Base-by-base conservation (phyloP, 345 rosid species). In the Eucalyptus viminalis region DNA sequence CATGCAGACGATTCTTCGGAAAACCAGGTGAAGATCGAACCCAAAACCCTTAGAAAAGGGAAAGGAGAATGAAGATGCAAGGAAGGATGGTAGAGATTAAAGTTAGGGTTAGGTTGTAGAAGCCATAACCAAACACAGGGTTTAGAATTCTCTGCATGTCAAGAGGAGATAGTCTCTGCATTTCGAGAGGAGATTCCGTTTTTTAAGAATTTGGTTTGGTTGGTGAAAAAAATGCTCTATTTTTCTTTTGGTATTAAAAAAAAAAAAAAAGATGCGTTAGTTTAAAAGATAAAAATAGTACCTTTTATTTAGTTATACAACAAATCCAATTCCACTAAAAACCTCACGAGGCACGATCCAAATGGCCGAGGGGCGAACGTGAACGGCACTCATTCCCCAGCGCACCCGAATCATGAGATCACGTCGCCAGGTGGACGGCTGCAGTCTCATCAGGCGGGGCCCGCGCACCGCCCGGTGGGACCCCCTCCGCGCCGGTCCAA, bases 331-430 rank as follows among this genome's bases (percentile, higher is more conserved):
- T 72, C 45, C 81, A 10, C 81, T 3, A 9, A 10, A 58, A 62
- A 37, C 6, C 45, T 43, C 25, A 37, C 45, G 83, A 72, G 27
- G 14, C 45, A 72, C 11, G 83, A 37, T 69, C 83, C 83, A 19
- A 72, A 19, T 10, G 45, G 83, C 3, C 5, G 72, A 15, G 9
- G 44, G 22, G 50, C 5, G 89, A 89, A 90, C 91, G 92, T 91
- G 92, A 87, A 45, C 80, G 93, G 76, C 92, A 90, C 90, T 92
- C 90, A 92, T 89, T 89, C 86, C 86, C 27, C 86, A 86, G 91
- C 91, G 86, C 88, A 37, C 14, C 14, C 45, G 83, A 76, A 76
- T 76, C 83, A 76, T 6, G 47, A 76, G 83, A 76, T 76, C 83
- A 37, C 27, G 83, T 76, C 27, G 45, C 45, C 83, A 37, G 45